Evolutionary conservation across 2,329 filamentous ascomycete species (phyloP), one percentile per base, ranked within the genome.

Genomic region (Phoma sp.): DNA sequence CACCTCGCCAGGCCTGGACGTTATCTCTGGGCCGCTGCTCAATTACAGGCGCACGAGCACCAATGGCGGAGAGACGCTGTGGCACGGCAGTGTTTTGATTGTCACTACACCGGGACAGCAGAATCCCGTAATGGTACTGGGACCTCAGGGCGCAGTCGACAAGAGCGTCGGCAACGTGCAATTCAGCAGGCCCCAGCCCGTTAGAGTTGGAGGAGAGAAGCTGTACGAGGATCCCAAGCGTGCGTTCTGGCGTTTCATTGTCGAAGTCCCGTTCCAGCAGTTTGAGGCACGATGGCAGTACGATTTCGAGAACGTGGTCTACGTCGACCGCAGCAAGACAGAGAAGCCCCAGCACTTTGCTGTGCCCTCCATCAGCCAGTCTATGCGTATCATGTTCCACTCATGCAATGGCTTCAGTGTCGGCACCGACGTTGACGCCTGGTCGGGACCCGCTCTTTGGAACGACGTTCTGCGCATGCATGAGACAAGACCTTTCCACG

Each of bases 71-170:
- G 69, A 65, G 43, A 78, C 79, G 35, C 77, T 76, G 36, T 98
- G 93, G 93, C 81, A 90, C 65, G 93, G 93, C 53, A 96, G 91
- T 72, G 89, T 96, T 7, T 78, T 97, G 65, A 79, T 97, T 44
- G 91, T 97, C 47, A 89, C 88, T 13, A 86, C 83, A 46, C 89
- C 91, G 4, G 89, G 89, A 23, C 86, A 84, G 67, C 78, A 79
- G 18, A 82, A 85, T 58, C 81, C 83, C 1, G 78, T 82, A 58
- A 86, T 96, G 36, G 79, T 80, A 24, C 74, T 93, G 61, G 75
- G 72, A 13, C 76, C 77, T 14, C 66, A 87, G 46, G 83, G 82
- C 30, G 61, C 67, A 47, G 67, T 65, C 52, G 62, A 64, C 57
- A 51, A 55, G 42, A 60, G 47, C 9, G 43, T 64, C 29, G 55